These are phyloP conservation scores for Aspergillaceae sp. DNA, from an alignment of 2,329 filamentous ascomycete genomes.

Conservation along the genomic window DNA sequence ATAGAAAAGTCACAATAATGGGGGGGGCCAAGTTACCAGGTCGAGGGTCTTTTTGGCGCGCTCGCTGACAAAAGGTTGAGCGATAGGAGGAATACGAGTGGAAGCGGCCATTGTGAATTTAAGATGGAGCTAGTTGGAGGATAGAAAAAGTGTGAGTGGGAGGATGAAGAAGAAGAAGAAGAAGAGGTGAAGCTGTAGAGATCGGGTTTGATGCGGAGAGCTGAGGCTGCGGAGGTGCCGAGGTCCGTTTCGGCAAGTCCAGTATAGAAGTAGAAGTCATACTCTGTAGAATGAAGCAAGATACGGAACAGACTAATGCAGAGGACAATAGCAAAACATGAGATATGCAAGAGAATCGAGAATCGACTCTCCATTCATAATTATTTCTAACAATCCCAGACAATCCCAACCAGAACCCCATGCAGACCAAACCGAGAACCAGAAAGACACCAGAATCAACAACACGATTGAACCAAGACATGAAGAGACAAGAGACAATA, in stretches of 20 bases:
- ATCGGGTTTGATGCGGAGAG: background rate
- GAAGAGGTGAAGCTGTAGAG: constrained; percentile 3
- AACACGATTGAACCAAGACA: too few relatives aligned
- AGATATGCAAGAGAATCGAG: background rate
- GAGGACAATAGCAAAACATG: background rate
- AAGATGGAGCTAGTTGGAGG: background rate
- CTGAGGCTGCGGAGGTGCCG: constrained; percentile 8
- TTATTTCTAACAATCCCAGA: constrained; percentile 7
- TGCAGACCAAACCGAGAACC: constrained; percentile 1
- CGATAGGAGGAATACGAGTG: constrained; percentile 51
- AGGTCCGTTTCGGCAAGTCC: constrained; percentile 3
- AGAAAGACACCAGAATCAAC: constrained; percentile 5
- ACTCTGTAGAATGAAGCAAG: too few relatives aligned
- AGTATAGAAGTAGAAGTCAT: too few relatives aligned
- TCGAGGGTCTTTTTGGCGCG: constrained; percentile 77
- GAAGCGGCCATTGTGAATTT: constrained; percentile 18
- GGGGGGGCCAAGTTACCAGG: constrained; percentile 40
- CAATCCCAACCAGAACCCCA: constrained; percentile 8
- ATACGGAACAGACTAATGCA: too few relatives aligned
- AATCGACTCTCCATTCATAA: background rate
- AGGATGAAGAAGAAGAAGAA: background rate
- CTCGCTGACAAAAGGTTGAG: constrained; percentile 64
- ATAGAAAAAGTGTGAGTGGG: background rate
- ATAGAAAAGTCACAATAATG: background rate
- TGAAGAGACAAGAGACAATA: too few relatives aligned